Base-by-base conservation (phyloP, 2,329 filamentous ascomycete species). In the Simplicillium sp. region DNA sequence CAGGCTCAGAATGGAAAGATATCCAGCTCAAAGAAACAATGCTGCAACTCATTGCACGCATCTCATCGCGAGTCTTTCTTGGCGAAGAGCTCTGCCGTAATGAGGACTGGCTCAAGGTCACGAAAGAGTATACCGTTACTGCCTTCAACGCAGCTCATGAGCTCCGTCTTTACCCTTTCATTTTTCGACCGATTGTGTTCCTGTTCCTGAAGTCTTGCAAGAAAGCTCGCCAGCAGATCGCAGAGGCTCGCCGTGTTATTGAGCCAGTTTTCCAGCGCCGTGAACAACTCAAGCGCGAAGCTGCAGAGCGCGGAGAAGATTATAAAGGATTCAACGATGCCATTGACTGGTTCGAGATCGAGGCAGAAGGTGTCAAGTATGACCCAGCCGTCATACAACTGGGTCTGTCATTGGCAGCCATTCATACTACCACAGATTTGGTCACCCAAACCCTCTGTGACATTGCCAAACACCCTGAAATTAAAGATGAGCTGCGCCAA, bases 301-400 rank as follows among this genome's bases (percentile, higher is more conserved):
- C 43, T 7, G 36, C 36, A 6, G 4, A 36, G 33, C 46, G 42
- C 9, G 56, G 52, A 1, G 59, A 67, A 14, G 58, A 64, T 25
- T 66, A 69, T 1, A 68, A 71, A 29, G 39, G 35, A 7, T 44
- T 43, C 18, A 46, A 47, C 18, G 73, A 77, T 54, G 71, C 70
- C 43, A 56, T 78, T 29, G 73, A 67, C 9, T 79, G 75, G 75
- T 61, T 66, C 41, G 73, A 77, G 43, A 59, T 61, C n/a, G 60
- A 62, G 34, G 70, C 70, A 7, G 42, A 44, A 1, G 40, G 46
- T 7, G 6, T 15, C 1, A 7, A 7, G 1, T 45, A 47, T 4
- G 44, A 55, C 16, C 38, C 46, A 2, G 47, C 43, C 11, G 31
- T 36, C 3, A 37, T 40, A 0, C 53, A 55, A 28, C 36, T 55